phyloP scores from a whole-genome alignment of 2,329 filamentous ascomycete species.

The Anthostomella pinea region DNA sequence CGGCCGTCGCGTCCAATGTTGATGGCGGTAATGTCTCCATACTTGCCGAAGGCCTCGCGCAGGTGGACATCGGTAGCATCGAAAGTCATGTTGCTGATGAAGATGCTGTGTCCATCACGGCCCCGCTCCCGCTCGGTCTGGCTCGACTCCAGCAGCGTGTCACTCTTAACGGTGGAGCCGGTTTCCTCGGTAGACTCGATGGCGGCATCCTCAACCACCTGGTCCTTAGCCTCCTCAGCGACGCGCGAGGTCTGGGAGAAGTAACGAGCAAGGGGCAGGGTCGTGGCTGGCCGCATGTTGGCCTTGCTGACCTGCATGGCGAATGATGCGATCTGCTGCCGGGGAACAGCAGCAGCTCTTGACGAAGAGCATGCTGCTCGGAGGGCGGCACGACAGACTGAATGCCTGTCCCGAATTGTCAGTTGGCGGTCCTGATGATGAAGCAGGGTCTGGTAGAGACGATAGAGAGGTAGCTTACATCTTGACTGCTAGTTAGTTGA shows the following conservation, averaged over 20 bases:
- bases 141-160: slow-evolving; percentile 1
- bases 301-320: slow-evolving; percentile 27
- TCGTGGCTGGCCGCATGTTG: slow-evolving; percentile 17
- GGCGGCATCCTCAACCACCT: slow-evolving; percentile 7
- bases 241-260: slow-evolving; percentile 31
- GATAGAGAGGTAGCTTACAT: slow-evolving; percentile 18
- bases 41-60: slow-evolving; percentile 53
- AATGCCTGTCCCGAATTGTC: slow-evolving; percentile 26
- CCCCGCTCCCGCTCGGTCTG: neutral
- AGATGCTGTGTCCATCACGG: slow-evolving; percentile 42
- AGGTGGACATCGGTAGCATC: slow-evolving; percentile 63
- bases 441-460: neutral
- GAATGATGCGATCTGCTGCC: slow-evolving; percentile 28
- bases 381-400: slow-evolving; percentile 31
- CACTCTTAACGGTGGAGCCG: neutral
- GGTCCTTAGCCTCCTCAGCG: slow-evolving; percentile 17
- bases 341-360: slow-evolving; percentile 23
- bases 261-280: slow-evolving; percentile 23
- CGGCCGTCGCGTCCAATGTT: slow-evolving; percentile 26
- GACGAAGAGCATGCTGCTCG: slow-evolving; percentile 30
- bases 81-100: slow-evolving; percentile 68
- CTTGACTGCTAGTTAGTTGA: slow-evolving; percentile 6
- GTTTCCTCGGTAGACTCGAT: slow-evolving; percentile 1
- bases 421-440: slow-evolving; percentile 5
- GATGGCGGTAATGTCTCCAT: slow-evolving; percentile 25